These are phyloP conservation scores for Plasmodium reichenowi DNA, from an alignment of 169 alveolate species.

Conservation along the genomic window DNA sequence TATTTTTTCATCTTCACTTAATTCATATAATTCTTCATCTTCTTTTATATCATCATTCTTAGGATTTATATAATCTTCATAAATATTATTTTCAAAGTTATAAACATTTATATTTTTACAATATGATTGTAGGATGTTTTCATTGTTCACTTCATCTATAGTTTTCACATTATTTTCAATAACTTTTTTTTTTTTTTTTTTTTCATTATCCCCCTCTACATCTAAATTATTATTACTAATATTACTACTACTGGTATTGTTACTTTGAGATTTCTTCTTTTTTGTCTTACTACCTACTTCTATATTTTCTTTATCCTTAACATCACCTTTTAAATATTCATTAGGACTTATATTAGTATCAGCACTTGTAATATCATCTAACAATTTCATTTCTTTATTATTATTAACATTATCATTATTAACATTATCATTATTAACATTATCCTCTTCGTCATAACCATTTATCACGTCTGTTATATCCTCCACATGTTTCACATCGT, in stretches of 20 bases:
- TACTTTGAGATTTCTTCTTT: background rate
- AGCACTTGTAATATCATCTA: background rate
- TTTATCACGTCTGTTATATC: background rate
- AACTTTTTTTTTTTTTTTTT: no score
- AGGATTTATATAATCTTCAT: slow-evolving; percentile 25
- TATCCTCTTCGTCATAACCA: background rate
- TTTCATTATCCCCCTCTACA: background rate
- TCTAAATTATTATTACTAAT: background rate
- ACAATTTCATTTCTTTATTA: no score
- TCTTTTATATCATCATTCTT: slow-evolving; percentile 9
- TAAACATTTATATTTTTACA: slow-evolving; percentile 30
- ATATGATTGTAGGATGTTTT: background rate
- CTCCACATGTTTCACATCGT: background rate
- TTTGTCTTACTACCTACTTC: background rate
- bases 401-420: no score
- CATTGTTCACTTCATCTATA: background rate
- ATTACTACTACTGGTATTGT: no score
- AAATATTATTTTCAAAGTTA: slow-evolving; percentile 37
- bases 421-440: no score
- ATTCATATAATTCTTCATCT: slow-evolving; percentile 34
- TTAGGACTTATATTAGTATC: background rate
- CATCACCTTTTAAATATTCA: background rate
- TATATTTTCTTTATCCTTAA: background rate
- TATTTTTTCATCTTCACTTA: slow-evolving; percentile 55
- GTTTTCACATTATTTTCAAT: no score